These are phyloP conservation scores for Phytophthora pseudosyringae DNA, from an alignment of 352 stramenopile genomes.

Conservation along the genomic window DNA sequence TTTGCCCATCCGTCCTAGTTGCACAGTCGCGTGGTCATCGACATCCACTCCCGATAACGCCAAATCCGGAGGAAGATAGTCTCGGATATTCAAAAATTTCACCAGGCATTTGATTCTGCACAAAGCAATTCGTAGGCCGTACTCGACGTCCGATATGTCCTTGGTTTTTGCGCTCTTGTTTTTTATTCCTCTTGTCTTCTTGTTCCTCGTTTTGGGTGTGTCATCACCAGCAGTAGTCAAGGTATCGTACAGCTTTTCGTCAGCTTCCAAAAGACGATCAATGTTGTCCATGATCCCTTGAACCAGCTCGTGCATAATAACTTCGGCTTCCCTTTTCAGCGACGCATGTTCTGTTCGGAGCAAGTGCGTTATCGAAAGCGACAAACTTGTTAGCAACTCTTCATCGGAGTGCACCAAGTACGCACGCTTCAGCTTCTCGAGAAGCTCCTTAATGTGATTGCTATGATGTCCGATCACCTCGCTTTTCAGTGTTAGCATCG, in stretches of 20 bases:
- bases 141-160: constrained; percentile 74
- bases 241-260: constrained; percentile 47
- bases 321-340: constrained; percentile 78
- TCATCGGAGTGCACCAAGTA: constrained; percentile 76
- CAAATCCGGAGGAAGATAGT: constrained; percentile 56
- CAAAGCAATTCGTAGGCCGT: constrained; percentile 65
- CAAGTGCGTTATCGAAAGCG: constrained; percentile 74
- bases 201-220: constrained; percentile 35
- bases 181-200: constrained; percentile 33
- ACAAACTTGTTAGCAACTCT: constrained; percentile 68
- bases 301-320: constrained; percentile 75
- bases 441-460: constrained; percentile 66
- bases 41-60: constrained; percentile 3
- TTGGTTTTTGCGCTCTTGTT: constrained; percentile 48
- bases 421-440: constrained; percentile 80
- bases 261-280: constrained; percentile 55
- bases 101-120: constrained; percentile 67
- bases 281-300: constrained; percentile 76
- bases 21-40: constrained; percentile 2
- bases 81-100: constrained; percentile 66
- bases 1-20: constrained; percentile 45
- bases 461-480: constrained; percentile 78
- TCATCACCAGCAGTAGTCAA: constrained; percentile 15
- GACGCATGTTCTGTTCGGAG: constrained; percentile 75
- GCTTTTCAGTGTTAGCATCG: constrained; percentile 64